Conservation (phyloP, 2,329 filamentous ascomycete species). For the Phialophora macrospora region DNA sequence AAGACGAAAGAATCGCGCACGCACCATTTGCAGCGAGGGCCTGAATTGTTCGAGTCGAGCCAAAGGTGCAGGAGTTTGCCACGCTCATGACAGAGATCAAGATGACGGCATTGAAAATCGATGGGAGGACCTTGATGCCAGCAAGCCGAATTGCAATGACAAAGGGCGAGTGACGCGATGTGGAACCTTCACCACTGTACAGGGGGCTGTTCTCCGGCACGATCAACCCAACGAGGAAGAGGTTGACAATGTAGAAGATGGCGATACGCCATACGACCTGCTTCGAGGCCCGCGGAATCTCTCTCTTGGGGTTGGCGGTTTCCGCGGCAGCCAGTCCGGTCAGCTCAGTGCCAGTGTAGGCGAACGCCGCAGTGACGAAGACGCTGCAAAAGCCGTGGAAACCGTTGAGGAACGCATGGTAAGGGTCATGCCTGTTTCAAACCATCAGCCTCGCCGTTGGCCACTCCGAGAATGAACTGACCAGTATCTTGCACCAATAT, state of each 20-base stretch:
- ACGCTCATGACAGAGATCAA: slow-evolving; percentile 88
- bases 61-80: slow-evolving; percentile 89
- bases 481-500: slow-evolving; percentile 38
- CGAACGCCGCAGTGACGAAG: slow-evolving; percentile 68
- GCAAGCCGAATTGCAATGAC: slow-evolving; percentile 89
- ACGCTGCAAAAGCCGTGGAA: slow-evolving; percentile 69
- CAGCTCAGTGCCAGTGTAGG: slow-evolving; percentile 67
- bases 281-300: slow-evolving; percentile 83
- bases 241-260: slow-evolving; percentile 84
- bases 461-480: slow-evolving; percentile 59
- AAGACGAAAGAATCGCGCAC: background rate
- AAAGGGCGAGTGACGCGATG: slow-evolving; percentile 82
- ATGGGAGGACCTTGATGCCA: slow-evolving; percentile 78
- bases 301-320: slow-evolving; percentile 66
- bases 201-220: slow-evolving; percentile 59
- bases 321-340: slow-evolving; percentile 66
- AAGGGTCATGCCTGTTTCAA: slow-evolving; percentile 59
- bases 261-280: slow-evolving; percentile 92
- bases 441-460: slow-evolving; percentile 57
- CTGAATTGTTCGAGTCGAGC: slow-evolving; percentile 85
- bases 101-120: slow-evolving; percentile 93
- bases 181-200: slow-evolving; percentile 67
- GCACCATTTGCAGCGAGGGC: slow-evolving; percentile 65
- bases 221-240: slow-evolving; percentile 79
- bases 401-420: slow-evolving; percentile 68